phyloP scores from a whole-genome alignment of 2,329 filamentous ascomycete species.

The Neoarthrinium moseri region DNA sequence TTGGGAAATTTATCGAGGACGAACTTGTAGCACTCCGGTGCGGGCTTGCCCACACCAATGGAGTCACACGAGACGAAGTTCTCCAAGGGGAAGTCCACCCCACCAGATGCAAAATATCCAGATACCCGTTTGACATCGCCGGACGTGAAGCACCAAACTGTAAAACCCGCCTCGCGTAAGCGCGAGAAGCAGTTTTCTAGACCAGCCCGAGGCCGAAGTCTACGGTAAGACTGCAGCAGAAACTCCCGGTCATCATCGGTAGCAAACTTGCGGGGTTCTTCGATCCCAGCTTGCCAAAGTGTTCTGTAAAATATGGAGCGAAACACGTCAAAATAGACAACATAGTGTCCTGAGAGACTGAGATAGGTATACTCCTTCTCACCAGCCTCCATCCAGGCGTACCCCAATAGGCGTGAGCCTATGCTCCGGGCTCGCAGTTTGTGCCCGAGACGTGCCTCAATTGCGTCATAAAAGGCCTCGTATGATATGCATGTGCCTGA shows the following conservation, averaged over 20 bases:
- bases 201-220: constrained; percentile 36
- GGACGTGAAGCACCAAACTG: constrained; percentile 53
- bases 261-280: constrained; percentile 39
- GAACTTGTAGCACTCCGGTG: constrained; percentile 42
- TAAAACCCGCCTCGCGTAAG: constrained; percentile 44
- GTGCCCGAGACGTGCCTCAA: constrained; percentile 39
- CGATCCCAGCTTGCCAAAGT: constrained; percentile 40
- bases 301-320: constrained; percentile 46
- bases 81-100: constrained; percentile 47
- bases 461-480: constrained; percentile 38
- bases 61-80: constrained; percentile 52
- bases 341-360: constrained; percentile 41
- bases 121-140: constrained; percentile 47
- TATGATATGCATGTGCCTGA: constrained; percentile 43
- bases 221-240: constrained; percentile 36
- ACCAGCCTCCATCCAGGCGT: constrained; percentile 43
- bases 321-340: constrained; percentile 40
- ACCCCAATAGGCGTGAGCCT: constrained; percentile 40
- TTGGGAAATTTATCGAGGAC: constrained; percentile 29
- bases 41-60: constrained; percentile 49
- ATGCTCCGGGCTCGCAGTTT: constrained; percentile 36
- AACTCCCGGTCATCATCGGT: constrained; percentile 39
- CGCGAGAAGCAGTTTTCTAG: constrained; percentile 38
- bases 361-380: constrained; percentile 52
- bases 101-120: constrained; percentile 48